Base-by-base conservation (phyloP, 2,329 filamentous ascomycete genomes). In the Scytalidium lignicola region DNA sequence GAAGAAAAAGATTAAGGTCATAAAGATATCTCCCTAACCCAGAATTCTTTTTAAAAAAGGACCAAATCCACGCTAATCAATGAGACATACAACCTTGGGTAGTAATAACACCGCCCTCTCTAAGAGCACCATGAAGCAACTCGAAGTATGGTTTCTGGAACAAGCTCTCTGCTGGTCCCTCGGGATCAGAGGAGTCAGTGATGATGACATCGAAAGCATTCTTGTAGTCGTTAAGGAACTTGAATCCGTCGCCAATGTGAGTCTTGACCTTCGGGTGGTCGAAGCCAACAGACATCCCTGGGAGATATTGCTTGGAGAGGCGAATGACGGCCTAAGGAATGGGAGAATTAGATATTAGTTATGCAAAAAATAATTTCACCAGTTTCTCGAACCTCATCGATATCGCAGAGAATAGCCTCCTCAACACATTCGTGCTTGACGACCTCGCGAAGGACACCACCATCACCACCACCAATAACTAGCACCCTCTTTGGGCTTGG, bases 1-100 rank as follows among this genome's bases (percentile, higher is more conserved):
- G 22, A 49, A 26, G 21, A 49, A 48, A 20, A 37, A 13, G 32
- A 37, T 17, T 10, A 26, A 26, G 10, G 15, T 13, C 7, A 37
- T n/a, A 17, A 45, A 18, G 21, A 4, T 5, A 17, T 13, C 32
- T 37, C 10, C n/a, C n/a, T 15, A 8, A n/a, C 15, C 6, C 15
- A 17, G 8, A 37, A 17, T 26, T n/a, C n/a, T n/a, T n/a, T n/a
- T 26, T 13, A 48, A 46, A 44, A 47, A n/a, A 42, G 51, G 17
- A 15, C 50, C 51, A 53, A 55, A 58, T 48, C 51, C 51, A 57
- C 55, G 54, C 55, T 48, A 51, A 62, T 58, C 80, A 77, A 82
- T 80, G 84, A 85, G 83, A 89, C 90, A 82, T 90, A 95, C 90
- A 95, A 99, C 93, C 93, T 96, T 99, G 93, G 69, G 93, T 99